Percentiles rank a stretch among this genome's conserved stretches.
phyloP scores from a whole-genome alignment of 2,329 filamentous ascomycete genomes.

The Macrophomina tecta region DNA sequence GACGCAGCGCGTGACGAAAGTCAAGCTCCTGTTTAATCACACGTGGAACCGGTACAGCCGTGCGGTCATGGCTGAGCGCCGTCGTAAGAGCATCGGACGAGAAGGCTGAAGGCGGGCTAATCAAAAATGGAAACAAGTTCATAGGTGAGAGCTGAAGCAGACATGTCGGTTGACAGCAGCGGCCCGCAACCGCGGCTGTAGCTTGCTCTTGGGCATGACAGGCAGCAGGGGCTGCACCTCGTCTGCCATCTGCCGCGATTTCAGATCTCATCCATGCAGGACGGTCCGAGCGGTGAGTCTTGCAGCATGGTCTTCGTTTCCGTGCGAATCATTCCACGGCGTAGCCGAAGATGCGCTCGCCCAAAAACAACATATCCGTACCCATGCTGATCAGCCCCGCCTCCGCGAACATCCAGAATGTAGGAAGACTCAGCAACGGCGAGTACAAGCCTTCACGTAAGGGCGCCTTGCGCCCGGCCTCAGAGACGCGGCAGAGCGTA shows the following conservation, averaged over 20 bases:
- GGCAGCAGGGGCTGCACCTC: constrained; percentile 1
- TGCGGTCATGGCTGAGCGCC: not conserved
- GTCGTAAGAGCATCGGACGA: constrained; percentile 25
- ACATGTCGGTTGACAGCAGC: not conserved
- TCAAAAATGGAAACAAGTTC: not conserved
- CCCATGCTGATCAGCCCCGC: not conserved
- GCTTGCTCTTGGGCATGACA: not conserved
- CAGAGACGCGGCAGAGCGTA: not conserved
- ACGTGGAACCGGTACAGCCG: constrained; percentile 4
- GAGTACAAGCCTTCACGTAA: constrained; percentile 8
- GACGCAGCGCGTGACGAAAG: constrained; percentile 12
- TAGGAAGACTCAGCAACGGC: not conserved
- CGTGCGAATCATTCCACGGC: constrained; percentile 17
- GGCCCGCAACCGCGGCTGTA: constrained; percentile 2
- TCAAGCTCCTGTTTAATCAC: constrained; percentile 17
- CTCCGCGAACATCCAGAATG: not conserved
- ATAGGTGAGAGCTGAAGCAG: constrained; percentile 6
- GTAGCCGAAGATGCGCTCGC: constrained; percentile 21
- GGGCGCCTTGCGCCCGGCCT: constrained; percentile 9
- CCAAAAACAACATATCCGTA: not conserved
- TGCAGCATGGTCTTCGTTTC: constrained; percentile 9
- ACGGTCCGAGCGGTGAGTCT: constrained; percentile 23
- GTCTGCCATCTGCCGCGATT: constrained; percentile 21
- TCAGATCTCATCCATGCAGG: constrained; percentile 19
- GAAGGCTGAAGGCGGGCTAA: not conserved